Evolutionary conservation across 805 yeast species (phyloP), one percentile per base, ranked within the genome.

Genomic region (Ogataea pini): DNA sequence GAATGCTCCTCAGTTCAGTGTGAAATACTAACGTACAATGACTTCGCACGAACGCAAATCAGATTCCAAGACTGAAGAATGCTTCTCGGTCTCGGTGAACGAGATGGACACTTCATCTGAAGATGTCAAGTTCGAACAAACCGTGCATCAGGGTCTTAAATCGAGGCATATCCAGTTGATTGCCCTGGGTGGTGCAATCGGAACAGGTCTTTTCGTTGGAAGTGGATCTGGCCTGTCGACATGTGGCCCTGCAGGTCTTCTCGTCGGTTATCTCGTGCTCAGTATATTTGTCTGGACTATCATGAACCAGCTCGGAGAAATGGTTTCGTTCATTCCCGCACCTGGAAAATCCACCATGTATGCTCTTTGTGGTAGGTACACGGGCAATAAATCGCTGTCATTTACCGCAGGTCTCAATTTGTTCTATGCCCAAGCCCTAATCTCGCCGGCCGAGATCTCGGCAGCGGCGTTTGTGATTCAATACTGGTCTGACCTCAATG

Each of bases 151-250:
- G 53, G 70, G 73, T 33, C 67, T 77, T 51, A 70, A 73, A 54
- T 59, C 69, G 33, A 67, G 80, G 59, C 80, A 77, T 49, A 68
- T 77, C 52, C 85, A 80, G 65, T 78, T 82, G 80, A 79, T 82
- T 51, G 84, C 88, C 37, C 75, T 84, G 46, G 89, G 87, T 56
- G 86, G 87, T 57, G 76, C 83, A 51, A 81, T 83, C 52, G 89
- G 89, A 62, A 82, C 87, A 24, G 80, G 80, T 42, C 64, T 76
- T 38, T 73, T 76, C 47, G 72, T 77, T 37, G 80, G 80, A 51
- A 65, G 74, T 17, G 80, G 80, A 39, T 63, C 67, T 20, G 71
- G 47, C 1, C 36, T 72, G 52, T 46, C 62, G 6, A 49, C 60
- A 14, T 54, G 60, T 49, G 71, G 71, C 16, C 71, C 71, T 2